A percentile compares a stretch with the other conserved stretches of the same genome.
Evolutionary conservation across 768 basidiomycete species (phyloP).

Genomic region (Macrocybe gigantea): DNA sequence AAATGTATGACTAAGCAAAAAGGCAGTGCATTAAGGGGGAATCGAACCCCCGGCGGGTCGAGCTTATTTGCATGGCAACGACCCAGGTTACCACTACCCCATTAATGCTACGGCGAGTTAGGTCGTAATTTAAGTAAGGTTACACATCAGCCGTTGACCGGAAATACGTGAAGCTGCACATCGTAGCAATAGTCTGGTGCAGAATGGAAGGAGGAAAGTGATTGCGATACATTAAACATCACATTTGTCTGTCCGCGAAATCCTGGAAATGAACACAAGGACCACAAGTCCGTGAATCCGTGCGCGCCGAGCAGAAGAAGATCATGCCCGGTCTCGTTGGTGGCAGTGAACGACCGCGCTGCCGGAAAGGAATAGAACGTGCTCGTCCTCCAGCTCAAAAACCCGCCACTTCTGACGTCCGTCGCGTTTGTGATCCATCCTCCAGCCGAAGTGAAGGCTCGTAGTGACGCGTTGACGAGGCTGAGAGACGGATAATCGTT

Average conservation of each 20-base stretch:
- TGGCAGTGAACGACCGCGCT: conserved; percentile 29
- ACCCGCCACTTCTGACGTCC: conserved; percentile 20
- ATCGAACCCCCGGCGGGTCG: conserved; percentile 86
- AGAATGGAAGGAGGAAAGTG: too few species aligned
- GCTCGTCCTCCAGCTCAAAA: conserved; percentile 32
- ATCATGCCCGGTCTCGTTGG: conserved; percentile 11
- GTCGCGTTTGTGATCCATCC: conserved; percentile 35
- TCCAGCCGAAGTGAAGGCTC: conserved; percentile 27
- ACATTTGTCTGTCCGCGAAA: conserved; percentile 26
- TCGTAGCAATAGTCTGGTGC: too few species aligned
- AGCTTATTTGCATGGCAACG: conserved; percentile 40
- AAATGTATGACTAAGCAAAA: neutral
- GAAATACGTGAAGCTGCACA: too few species aligned
- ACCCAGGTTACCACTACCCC: conserved; percentile 65
- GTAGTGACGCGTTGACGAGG: conserved; percentile 30
- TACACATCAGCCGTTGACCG: too few species aligned
- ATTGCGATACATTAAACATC: conserved; percentile 24
- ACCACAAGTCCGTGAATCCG: conserved; percentile 29
- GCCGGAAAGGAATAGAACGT: conserved; percentile 21
- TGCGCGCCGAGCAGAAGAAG: conserved; percentile 25
- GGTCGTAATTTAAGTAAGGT: too few species aligned
- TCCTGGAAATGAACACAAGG: conserved; percentile 27
- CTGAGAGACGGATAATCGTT: conserved; percentile 38
- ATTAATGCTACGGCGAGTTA: conserved; percentile 50
- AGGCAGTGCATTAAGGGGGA: conserved; percentile 66